Percentiles rank a stretch among this genome's conserved stretches.
Conservation (phyloP, 768 basidiomycete species). For the Rickenella mellea region DNA sequence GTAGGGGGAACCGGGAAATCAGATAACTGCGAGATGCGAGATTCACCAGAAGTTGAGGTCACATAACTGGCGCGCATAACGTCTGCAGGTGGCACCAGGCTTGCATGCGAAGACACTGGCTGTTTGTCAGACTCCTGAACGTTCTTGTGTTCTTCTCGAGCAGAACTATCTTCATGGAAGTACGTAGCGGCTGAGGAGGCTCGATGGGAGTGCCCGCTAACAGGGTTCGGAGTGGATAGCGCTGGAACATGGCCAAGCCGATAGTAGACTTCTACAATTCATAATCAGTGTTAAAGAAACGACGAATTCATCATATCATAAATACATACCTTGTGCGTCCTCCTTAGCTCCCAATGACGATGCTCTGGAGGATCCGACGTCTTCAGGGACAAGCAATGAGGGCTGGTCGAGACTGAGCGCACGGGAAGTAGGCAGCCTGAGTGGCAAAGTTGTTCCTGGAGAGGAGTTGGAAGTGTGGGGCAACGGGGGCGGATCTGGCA, state of each 20-base stretch:
- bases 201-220: constrained; percentile 42
- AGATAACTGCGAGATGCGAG: constrained; percentile 61
- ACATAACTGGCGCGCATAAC: constrained; percentile 42
- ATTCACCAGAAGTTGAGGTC: constrained; percentile 45
- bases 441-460: constrained; percentile 10
- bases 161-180: background rate
- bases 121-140: background rate
- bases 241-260: constrained; percentile 16
- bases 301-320: constrained; percentile 11
- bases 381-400: constrained; percentile 22
- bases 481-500: too few relatives aligned
- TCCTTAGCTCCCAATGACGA: constrained; percentile 17
- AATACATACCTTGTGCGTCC: constrained; percentile 6
- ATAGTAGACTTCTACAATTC: constrained; percentile 12
- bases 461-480: background rate
- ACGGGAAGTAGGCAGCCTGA: constrained; percentile 20
- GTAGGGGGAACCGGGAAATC: constrained; percentile 62
- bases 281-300: constrained; percentile 9
- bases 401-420: constrained; percentile 14
- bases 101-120: background rate
- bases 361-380: constrained; percentile 23
- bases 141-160: too few relatives aligned
- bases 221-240: constrained; percentile 26
- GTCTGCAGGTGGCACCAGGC: constrained; percentile 19
- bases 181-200: constrained; percentile 6